Conservation (phyloP, 371 early-diverging fungal species). For the Syncephalastrum racemosum region DNA sequence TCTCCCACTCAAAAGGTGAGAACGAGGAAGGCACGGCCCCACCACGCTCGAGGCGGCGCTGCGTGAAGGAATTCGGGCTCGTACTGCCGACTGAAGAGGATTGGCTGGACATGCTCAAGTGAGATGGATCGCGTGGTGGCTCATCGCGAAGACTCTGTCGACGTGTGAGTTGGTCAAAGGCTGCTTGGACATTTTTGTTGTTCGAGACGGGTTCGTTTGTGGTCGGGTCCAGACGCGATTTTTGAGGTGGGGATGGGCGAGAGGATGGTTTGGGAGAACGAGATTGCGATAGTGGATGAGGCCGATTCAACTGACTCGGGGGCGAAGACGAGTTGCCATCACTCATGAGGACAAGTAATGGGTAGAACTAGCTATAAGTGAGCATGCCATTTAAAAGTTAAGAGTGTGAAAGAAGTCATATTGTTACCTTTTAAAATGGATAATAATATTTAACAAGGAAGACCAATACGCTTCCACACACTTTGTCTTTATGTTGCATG, state of each 20-base stretch:
- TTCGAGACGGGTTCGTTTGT: constrained; percentile 8
- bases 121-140: background rate
- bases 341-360: no score
- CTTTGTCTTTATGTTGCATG: no score
- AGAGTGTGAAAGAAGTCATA: no score
- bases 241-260: background rate
- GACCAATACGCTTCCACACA: no score
- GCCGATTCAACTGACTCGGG: constrained; percentile 7
- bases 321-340: no score
- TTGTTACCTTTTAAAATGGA: no score
- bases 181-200: constrained; percentile 21
- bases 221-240: background rate
- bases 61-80: constrained; percentile 34
- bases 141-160: constrained; percentile 10
- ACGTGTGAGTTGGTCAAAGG: constrained; percentile 19
- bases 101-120: no score
- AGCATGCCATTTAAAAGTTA: no score
- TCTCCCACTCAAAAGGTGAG: constrained; percentile 21
- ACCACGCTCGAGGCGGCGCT: constrained; percentile 41
- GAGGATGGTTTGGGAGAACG: background rate
- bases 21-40: constrained; percentile 42
- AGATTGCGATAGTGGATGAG: constrained; percentile 12
- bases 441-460: no score
- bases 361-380: no score
- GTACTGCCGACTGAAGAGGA: background rate